Evolutionary conservation across 2,329 filamentous ascomycete genomes (phyloP).

Genomic region (Cytospora chrysosperma): DNA sequence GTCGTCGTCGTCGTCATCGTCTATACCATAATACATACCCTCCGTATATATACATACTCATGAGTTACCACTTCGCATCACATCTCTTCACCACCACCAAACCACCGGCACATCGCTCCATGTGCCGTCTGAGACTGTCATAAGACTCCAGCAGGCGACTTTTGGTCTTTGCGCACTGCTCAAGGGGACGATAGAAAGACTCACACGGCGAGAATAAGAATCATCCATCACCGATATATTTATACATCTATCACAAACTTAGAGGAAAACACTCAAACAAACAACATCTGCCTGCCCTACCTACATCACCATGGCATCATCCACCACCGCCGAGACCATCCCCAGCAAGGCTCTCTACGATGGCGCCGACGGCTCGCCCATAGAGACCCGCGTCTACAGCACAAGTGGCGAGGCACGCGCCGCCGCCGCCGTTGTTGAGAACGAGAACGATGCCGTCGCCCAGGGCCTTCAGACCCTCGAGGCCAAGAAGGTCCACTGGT

Average conservation of each 20-base stretch:
- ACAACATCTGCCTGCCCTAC: no score
- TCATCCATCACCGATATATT: not conserved
- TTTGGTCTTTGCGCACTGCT: conserved; percentile 67
- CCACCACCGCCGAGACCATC: conserved; percentile 20
- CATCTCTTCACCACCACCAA: conserved; percentile 18
- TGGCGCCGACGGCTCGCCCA: conserved; percentile 29
- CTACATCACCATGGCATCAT: conserved; percentile 19
- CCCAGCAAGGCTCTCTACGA: conserved; percentile 32
- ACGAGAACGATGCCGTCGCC: conserved; percentile 41
- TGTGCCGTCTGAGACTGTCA: conserved; percentile 42
- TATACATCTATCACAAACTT: not conserved
- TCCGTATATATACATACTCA: not conserved
- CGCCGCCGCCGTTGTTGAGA: conserved; percentile 21
- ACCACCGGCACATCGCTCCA: conserved; percentile 39
- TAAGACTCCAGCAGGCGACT: conserved; percentile 58
- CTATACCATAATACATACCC: not conserved
- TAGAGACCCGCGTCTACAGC: conserved; percentile 30
- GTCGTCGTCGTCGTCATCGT: no score
- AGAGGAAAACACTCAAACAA: no score
- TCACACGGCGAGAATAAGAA: conserved; percentile 28
- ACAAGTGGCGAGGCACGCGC: conserved; percentile 14
- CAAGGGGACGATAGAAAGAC: conserved; percentile 57
- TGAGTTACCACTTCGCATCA: conserved; percentile 2
- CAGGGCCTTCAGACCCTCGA: conserved; percentile 57
- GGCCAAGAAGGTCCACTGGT: conserved; percentile 56